phyloP scores from a whole-genome alignment of 1,284 basidiomycete genomes.

The Crepidotus sp. region DNA sequence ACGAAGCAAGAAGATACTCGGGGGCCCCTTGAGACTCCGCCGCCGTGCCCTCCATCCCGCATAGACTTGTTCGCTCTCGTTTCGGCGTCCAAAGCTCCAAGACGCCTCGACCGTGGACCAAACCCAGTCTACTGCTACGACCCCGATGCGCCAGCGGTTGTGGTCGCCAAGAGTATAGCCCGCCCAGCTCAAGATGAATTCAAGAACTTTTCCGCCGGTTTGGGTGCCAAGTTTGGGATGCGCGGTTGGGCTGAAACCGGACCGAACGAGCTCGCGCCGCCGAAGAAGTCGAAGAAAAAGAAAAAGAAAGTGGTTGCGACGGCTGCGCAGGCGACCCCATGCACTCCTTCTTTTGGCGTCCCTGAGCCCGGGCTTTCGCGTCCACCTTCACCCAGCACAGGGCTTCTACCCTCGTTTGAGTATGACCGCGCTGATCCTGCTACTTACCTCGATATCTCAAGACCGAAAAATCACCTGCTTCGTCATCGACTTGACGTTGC shows the following conservation, averaged over 20 bases:
- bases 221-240: constrained; percentile 1
- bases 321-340: neutral
- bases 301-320: constrained; percentile 1
- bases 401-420: constrained; percentile 4
- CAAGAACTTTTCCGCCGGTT: constrained; percentile 6
- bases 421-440: neutral
- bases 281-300: constrained; percentile 9
- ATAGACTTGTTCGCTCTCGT: constrained; percentile 6
- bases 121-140: constrained; percentile 9
- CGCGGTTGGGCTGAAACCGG: constrained; percentile 3
- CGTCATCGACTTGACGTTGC: neutral
- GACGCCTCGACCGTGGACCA: constrained; percentile 1
- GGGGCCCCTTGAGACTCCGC: neutral
- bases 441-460: neutral
- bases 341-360: neutral
- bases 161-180: constrained; percentile 1
- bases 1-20: neutral
- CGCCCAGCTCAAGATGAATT: constrained; percentile 9
- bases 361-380: neutral
- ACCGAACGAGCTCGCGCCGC: constrained; percentile 1
- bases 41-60: neutral
- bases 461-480: neutral
- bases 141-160: constrained; percentile 4
- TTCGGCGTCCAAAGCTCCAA: constrained; percentile 8
- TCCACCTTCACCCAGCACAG: neutral